phyloP scores from a whole-genome alignment of 2,329 filamentous ascomycete genomes.

The Paraphaeosphaeria minitans region DNA sequence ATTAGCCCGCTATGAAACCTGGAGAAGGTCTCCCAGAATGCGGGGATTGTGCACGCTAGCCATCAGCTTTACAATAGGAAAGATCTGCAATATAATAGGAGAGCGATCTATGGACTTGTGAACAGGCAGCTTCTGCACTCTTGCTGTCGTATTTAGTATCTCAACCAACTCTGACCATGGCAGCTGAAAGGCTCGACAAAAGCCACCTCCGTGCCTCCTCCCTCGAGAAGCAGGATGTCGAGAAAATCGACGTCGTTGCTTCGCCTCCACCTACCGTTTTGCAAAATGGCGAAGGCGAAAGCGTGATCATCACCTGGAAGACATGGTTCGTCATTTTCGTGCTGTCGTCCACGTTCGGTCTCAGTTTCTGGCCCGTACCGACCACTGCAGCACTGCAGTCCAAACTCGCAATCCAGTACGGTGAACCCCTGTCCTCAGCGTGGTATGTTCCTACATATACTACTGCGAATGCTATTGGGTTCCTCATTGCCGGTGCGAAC shows the following conservation, averaged over 20 bases:
- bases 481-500: conserved; percentile 46
- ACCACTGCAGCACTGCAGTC: conserved; percentile 31
- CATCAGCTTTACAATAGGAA: neutral
- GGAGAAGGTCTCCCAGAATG: conserved; percentile 6
- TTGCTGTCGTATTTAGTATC: neutral
- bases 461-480: conserved; percentile 29
- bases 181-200: conserved; percentile 12
- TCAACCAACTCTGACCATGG: conserved; percentile 14
- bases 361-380: conserved; percentile 38
- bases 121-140: too few relatives aligned
- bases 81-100: neutral
- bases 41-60: conserved; percentile 1
- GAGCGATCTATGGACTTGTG: neutral
- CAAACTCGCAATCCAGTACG: conserved; percentile 22
- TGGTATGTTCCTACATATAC: conserved; percentile 34
- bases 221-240: conserved; percentile 26
- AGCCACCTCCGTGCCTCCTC: conserved; percentile 12
- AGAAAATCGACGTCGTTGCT: conserved; percentile 24
- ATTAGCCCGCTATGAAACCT: neutral
- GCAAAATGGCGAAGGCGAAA: conserved; percentile 19
- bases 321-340: conserved; percentile 37
- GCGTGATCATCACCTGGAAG: conserved; percentile 29
- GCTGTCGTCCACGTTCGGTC: conserved; percentile 33
- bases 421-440: conserved; percentile 18
- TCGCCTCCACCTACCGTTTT: conserved; percentile 11